These are phyloP conservation scores for Primulina huaijiensis DNA, from an alignment of 257 asterid genomes.

Conservation along the genomic window DNA sequence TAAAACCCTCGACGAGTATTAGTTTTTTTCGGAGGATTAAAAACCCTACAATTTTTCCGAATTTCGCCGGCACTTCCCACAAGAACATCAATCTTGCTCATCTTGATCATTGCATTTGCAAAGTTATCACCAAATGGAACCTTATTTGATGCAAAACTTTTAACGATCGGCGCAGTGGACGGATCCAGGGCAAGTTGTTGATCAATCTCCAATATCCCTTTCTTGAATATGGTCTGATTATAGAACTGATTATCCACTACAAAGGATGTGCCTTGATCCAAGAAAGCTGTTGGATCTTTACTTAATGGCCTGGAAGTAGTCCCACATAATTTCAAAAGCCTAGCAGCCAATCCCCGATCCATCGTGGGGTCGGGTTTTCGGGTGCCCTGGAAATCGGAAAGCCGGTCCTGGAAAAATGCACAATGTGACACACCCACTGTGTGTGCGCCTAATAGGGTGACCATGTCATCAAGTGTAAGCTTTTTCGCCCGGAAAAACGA, in stretches of 20 bases:
- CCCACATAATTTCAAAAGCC: constrained; percentile 43
- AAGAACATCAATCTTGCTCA: constrained; percentile 38
- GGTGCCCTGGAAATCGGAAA: constrained; percentile 48
- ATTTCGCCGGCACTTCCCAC: constrained; percentile 45
- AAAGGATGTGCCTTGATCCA: constrained; percentile 68
- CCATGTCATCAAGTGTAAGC: constrained; percentile 56
- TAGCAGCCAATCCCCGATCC: constrained; percentile 47
- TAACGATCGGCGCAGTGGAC: constrained; percentile 36
- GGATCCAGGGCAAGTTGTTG: constrained; percentile 48
- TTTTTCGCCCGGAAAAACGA: constrained; percentile 42
- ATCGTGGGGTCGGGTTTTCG: constrained; percentile 51
- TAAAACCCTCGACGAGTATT: background rate
- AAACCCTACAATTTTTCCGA: constrained; percentile 48
- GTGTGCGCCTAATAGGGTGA: constrained; percentile 75
- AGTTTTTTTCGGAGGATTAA: constrained; percentile 30
- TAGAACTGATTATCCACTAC: constrained; percentile 58
- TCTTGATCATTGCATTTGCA: constrained; percentile 44
- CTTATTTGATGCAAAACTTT: constrained; percentile 28
- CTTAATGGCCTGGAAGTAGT: constrained; percentile 30
- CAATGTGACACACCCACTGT: constrained; percentile 75
- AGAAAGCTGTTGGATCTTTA: constrained; percentile 42
- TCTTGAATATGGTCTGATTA: constrained; percentile 42
- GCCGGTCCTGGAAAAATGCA: constrained; percentile 51
- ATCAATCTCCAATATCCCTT: constrained; percentile 66
- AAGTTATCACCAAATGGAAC: constrained; percentile 33